Evolutionary conservation across 2,329 filamentous ascomycete species (phyloP), one percentile per base, ranked within the genome.

Genomic region (Davidsoniella virescens): DNA sequence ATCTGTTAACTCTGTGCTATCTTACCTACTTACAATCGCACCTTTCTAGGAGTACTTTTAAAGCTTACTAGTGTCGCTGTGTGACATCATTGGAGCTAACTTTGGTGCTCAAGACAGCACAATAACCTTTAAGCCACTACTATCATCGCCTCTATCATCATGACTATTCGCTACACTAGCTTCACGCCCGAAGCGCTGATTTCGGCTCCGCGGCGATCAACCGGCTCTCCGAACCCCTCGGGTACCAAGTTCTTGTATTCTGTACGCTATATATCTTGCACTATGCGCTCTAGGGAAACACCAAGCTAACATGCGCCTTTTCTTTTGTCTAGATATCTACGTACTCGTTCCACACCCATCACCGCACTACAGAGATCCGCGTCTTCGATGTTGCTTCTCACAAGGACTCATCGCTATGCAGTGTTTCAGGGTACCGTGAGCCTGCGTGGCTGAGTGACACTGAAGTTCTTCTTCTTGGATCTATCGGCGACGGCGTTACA

Each of bases 151-250:
- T 20, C 20, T 20, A 20, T 20, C 20, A 64, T 54, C 54, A 87
- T 87, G 84, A 85, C 81, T 6, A 72, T 84, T 60, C 72, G 73
- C 56, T 80, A 80, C 8, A 70, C 71, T 57, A 82, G 80, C 57
- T 84, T 88, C 65, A 87, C 82, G 8, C 82, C 84, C 4, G 76
- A 86, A 69, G 81, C 85, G 56, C 71, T 92, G 52, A 73, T 92
- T 59, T 80, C 80, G 56, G 82, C 83, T 14, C 83, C 84, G 29
- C 78, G 85, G 51, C 77, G 84, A 44, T 84, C 81, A 9, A 63
- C 77, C 14, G 84, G 78, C 44, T 63, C 77, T 1, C 84, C 84
- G n/a, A 90, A 87, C 61, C 62, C 70, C 37, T 69, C 74, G 48
- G 82, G 81, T 41, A 76, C 74, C 49, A 69, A 75, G 52, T 70